Base-by-base conservation (phyloP, 208 protist genomes). In the Crithidia fasciculata region DNA sequence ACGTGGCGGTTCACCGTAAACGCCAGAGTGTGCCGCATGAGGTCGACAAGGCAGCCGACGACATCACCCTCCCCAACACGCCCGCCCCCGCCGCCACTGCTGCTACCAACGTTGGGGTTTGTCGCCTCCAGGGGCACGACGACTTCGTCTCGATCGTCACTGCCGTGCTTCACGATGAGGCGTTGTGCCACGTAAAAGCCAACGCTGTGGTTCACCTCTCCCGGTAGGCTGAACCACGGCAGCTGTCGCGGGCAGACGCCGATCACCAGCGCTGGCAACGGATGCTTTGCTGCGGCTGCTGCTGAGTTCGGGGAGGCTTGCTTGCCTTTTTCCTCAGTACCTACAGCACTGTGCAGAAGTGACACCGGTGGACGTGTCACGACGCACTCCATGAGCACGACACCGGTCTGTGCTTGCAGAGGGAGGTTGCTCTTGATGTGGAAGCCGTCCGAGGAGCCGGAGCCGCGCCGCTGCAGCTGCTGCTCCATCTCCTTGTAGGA, bases 41-140 rank as follows among this genome's bases (percentile, higher is more conserved):
- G 70, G 69, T 91, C 84, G n/a, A 95, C 85, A 10, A 95, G 77
- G 56, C 87, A 92, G 2, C 90, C 90, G 8, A 95, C 77, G 6
- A 58, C 62, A 47, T 95, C 90, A 9, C 87, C 90, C 9, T 81
- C 80, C 39, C 60, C 56, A 13, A 93, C 57, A 9, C 78, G 69
- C 16, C 66, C 70, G 37, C 71, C 65, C 15, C 68, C 67, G 28
- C 18, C 57, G 40, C 49, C 50, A 15, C 58, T 56, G 64, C 50
- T 39, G 19, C 60, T 67, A 58, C 54, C 65, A 28, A n/a, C 58
- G 53, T 57, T 65, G 61, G 28, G 28, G 28, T 28, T 28, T 76
- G 57, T 68, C 72, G 15, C 56, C 28, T 28, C 28, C 28, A 28
- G 45, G 2, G 82, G 72, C 36, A 92, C 60, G 19, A 76, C 72